Conservation (phyloP, 257 asterid genomes). For the Solanum tarijense region DNA sequence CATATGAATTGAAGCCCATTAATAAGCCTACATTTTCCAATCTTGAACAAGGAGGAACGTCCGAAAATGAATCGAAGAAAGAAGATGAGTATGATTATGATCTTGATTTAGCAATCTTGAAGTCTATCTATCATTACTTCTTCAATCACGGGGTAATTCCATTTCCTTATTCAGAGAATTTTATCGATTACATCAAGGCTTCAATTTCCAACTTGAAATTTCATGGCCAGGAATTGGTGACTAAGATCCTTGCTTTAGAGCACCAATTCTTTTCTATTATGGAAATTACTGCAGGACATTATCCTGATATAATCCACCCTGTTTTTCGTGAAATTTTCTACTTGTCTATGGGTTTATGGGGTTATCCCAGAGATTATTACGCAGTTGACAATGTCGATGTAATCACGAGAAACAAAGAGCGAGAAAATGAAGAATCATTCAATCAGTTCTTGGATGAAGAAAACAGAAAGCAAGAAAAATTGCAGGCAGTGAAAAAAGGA, state of each 20-base stretch:
- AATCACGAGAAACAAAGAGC: not conserved
- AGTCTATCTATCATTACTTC: not conserved
- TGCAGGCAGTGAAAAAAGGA: not conserved
- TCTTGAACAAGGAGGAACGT: not conserved
- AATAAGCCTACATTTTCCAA: not conserved
- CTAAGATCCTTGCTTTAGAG: not conserved
- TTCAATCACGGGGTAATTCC: not conserved
- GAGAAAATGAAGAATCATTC: not conserved
- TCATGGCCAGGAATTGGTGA: not conserved
- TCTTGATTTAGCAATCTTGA: not conserved
- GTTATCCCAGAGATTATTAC: not conserved
- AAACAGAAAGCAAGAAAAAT: not conserved
- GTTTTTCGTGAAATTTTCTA: not conserved
- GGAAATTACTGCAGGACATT: not conserved
- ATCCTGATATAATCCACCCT: not conserved
- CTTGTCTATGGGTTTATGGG: not conserved
- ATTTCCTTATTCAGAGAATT: not conserved
- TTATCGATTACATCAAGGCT: not conserved
- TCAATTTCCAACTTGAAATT: not conserved
- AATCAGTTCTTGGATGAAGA: not conserved
- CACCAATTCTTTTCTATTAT: not conserved
- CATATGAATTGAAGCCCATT: not conserved
- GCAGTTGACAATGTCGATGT: not conserved
- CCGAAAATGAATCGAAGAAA: not conserved
- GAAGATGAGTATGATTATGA: not conserved